Percentiles rank a stretch among this genome's conserved stretches.
These are phyloP conservation scores for Pichia paraexigua DNA, from an alignment of 805 yeast species.

Conservation along the genomic window DNA sequence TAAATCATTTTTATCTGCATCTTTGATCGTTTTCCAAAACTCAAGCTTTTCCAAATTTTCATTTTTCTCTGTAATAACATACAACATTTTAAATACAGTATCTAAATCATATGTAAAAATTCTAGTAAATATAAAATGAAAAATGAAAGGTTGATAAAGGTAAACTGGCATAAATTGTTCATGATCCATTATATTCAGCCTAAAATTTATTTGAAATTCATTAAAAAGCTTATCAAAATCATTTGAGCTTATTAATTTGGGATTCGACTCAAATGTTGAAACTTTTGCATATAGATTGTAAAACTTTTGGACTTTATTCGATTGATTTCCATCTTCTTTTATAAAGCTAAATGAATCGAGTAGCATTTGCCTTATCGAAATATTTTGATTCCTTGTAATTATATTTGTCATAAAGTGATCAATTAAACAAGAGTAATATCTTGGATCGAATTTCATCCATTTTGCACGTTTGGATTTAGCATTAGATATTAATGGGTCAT, in stretches of 20 bases:
- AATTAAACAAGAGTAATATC: slow-evolving; percentile 3
- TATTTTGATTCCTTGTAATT: neutral
- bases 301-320: neutral
- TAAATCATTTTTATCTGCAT: neutral
- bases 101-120: neutral
- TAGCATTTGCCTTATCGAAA: neutral
- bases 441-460: slow-evolving; percentile 6
- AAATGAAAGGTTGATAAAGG: slow-evolving; percentile 1
- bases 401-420: slow-evolving; percentile 2
- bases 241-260: neutral
- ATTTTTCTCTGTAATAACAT: slow-evolving; percentile 1
- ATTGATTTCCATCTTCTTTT: neutral
- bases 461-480: neutral
- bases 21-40: slow-evolving; percentile 7
- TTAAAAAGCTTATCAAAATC: neutral
- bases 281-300: neutral
- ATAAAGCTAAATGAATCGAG: neutral
- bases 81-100: neutral
- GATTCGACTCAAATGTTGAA: neutral
- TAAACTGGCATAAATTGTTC: neutral
- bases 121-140: slow-evolving; percentile 3
- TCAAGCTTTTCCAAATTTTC: slow-evolving; percentile 1
- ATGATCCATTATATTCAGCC: too few relatives aligned
- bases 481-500: neutral
- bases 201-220: neutral